Percentiles rank a stretch among this genome's conserved stretches.
phyloP scores from a whole-genome alignment of 108 stramenopile genomes.

The Pinguiococcus pyrenoidosus region DNA sequence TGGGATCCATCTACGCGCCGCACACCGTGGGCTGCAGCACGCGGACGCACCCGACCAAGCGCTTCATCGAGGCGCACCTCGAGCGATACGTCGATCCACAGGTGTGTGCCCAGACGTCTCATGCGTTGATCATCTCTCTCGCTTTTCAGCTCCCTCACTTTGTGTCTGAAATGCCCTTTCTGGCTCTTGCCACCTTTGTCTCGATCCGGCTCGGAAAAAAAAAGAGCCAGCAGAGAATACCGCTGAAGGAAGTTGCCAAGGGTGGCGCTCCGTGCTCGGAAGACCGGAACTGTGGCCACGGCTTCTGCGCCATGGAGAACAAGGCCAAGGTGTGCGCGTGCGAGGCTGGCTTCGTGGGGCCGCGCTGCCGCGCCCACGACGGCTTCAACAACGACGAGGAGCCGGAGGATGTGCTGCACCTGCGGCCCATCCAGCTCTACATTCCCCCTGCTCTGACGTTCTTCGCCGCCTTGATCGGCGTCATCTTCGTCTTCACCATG shows the following conservation, averaged over 20 bases:
- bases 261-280: conserved; percentile 57
- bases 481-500: too few relatives aligned
- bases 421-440: too few relatives aligned
- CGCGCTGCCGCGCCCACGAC: neutral
- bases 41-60: conserved; percentile 57
- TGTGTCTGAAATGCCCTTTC: too few relatives aligned
- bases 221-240: conserved; percentile 48
- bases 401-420: too few relatives aligned
- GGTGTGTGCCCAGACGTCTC: conserved; percentile 50
- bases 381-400: neutral
- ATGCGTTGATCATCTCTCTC: too few relatives aligned
- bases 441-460: too few relatives aligned
- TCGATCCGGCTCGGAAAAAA: too few relatives aligned
- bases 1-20: too few relatives aligned
- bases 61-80: conserved; percentile 63
- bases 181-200: too few relatives aligned
- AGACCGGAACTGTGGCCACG: conserved; percentile 58
- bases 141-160: too few relatives aligned
- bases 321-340: neutral
- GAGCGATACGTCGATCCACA: conserved; percentile 56
- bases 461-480: too few relatives aligned
- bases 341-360: neutral
- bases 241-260: conserved; percentile 42
- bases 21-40: conserved; percentile 74
- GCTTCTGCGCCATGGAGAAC: neutral